phyloP scores from a whole-genome alignment of 2,329 filamentous ascomycete genomes.

The Microsporum canis region DNA sequence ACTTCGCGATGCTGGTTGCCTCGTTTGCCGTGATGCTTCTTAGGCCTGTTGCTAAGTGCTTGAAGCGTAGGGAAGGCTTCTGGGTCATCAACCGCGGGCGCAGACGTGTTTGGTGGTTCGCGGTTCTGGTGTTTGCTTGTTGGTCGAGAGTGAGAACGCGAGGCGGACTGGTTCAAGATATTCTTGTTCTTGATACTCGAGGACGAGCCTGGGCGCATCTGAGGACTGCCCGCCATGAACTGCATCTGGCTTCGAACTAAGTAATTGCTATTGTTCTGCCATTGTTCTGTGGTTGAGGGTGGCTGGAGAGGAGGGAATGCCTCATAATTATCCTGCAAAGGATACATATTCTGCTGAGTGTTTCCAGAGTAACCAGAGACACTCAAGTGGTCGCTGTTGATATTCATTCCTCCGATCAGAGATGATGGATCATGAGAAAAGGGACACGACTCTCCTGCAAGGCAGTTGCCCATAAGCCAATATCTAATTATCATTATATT shows the following conservation, averaged over 20 bases:
- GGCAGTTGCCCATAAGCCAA: slow-evolving; percentile 90
- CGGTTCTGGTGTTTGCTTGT: slow-evolving; percentile 67
- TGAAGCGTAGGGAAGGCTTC: slow-evolving; percentile 90
- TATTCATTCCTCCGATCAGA: slow-evolving; percentile 66
- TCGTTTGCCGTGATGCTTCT: slow-evolving; percentile 88
- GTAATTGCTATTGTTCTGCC: slow-evolving; percentile 38
- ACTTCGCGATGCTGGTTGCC: slow-evolving; percentile 55
- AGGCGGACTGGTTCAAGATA: slow-evolving; percentile 40
- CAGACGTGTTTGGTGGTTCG: slow-evolving; percentile 47
- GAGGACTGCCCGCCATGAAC: background rate
- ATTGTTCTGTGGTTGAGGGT: slow-evolving; percentile 45
- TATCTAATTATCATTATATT: slow-evolving; percentile 49
- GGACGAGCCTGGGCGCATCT: slow-evolving; percentile 15
- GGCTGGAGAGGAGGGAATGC: slow-evolving; percentile 69
- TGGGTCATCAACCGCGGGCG: slow-evolving; percentile 77
- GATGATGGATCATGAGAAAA: slow-evolving; percentile 93
- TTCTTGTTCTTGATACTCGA: slow-evolving; percentile 35
- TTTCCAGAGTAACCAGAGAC: slow-evolving; percentile 40
- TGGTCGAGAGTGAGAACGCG: slow-evolving; percentile 67
- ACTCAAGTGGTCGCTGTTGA: slow-evolving; percentile 29
- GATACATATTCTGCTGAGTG: slow-evolving; percentile 53
- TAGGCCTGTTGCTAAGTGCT: slow-evolving; percentile 58
- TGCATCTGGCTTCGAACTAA: slow-evolving; percentile 19
- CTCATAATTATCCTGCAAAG: slow-evolving; percentile 65
- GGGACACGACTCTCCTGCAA: slow-evolving; percentile 86